Base-by-base conservation (phyloP, 805 yeast genomes). In the Suhomyces sp. region DNA sequence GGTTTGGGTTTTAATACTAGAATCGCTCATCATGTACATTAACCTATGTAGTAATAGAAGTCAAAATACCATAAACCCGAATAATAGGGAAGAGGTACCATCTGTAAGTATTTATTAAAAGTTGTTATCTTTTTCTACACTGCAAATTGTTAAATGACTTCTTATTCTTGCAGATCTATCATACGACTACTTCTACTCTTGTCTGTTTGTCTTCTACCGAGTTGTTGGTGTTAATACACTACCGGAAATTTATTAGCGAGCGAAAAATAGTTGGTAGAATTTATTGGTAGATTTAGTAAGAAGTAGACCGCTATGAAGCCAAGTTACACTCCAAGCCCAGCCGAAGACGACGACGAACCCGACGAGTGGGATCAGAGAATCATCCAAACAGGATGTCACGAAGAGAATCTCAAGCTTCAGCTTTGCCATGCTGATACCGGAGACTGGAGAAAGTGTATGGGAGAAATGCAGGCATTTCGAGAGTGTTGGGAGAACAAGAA, bases 401-500 rank as follows among this genome's bases (percentile, higher is more conserved):
- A 69, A 44, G 78, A 75, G 57, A 75, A 75, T 53, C 56, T 75
- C 41, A 66, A 60, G 15, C 59, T 75, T 22, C 77, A 73, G 52
- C 61, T 75, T 15, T 75, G 79, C 50, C 79, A 75, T 56, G 78
- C 79, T 9, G 79, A 75, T 56, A 72, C 65, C 6, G 78, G 78
- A 4, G 79, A 75, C 53, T 75, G 79, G 79, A 63, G 79, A 49
- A 55, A 59, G 53, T 65, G 68, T 46, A 12, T 50, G n/a, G 60
- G 61, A 31, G 75, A 78, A 63, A 78, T 82, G 87, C 70, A 71
- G 31, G 80, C 78, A 13, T 85, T 86, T 61, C 76, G 78, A 49
- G 72, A 78, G 50, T 86, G 92, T 68, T 86, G 91, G 91, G 78
- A 70, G 7, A 60, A 54, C 13, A 73, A 83, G 61, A 79, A 81